Base-by-base conservation (phyloP, 352 stramenopile species). In the Phytophthora crassamura region DNA sequence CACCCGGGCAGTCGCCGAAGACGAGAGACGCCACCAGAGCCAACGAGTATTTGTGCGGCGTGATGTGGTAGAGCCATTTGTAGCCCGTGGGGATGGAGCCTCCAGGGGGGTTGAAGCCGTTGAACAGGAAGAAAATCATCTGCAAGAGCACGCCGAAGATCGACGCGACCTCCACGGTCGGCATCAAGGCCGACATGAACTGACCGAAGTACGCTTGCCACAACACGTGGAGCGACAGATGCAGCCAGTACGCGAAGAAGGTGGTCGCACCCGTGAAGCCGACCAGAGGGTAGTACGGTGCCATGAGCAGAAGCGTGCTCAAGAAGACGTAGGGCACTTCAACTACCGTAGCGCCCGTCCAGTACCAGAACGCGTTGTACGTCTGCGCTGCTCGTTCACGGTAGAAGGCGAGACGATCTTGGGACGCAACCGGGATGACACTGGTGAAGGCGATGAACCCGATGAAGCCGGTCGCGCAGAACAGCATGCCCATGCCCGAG, bases 401-500 rank as follows among this genome's bases (percentile, higher is more conserved):
- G 45, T 52, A 52, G 45, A 52, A 52, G 7, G 9, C 25, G 22
- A 15, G 20, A 28, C 45, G 45, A 9, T 52, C 45, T 11, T 39
- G 12, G 2, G 30, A 16, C 2, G 25, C 45, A 16, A 52, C 32
- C 20, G 45, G 45, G 22, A 28, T 28, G 22, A 28, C 28, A 52
- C 45, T 39, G 45, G 14, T 40, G 30, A 52, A 52, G 4, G 2
- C 45, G 45, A 52, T 52, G 54, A 96, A 96, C 49, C 89, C 45
- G 7, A 86, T 28, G 22, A 28, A 28, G 4, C 82, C 5, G 75
- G 55, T 92, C 22, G 22, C 22, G 22, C 22, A 28, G 22, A 28
- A 97, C 16, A 95, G 83, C 4, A 93, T 73, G 3, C 82, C 79
- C 8, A 95, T 52, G 22, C 69, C 75, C 1, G 53, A 30, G 48